Evolutionary conservation across 2,329 filamentous ascomycete genomes (phyloP).

Genomic region (Neofusicoccum kwambonambiense): DNA sequence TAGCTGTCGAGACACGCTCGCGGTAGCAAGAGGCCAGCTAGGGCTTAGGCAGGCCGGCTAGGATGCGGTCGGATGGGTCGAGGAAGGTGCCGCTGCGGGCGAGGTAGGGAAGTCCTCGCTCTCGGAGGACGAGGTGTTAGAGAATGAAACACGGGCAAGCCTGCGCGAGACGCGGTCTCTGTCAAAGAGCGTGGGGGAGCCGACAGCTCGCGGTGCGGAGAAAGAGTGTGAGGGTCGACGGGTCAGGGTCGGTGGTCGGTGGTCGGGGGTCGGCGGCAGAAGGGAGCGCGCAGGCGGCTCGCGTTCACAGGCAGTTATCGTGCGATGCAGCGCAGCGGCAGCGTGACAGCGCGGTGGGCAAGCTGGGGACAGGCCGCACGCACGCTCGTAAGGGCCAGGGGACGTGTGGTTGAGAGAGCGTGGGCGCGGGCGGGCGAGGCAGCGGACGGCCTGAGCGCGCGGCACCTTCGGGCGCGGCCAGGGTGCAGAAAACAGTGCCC

Average conservation of each 20-base stretch:
- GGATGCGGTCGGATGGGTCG: slow-evolving; percentile 2
- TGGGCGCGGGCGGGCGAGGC: neutral
- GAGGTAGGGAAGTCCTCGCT: slow-evolving; percentile 9
- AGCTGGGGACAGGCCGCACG: slow-evolving; percentile 12
- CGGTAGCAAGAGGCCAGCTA: neutral
- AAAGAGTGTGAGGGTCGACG: slow-evolving; percentile 13
- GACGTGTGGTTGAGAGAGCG: neutral
- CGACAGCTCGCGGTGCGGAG: neutral
- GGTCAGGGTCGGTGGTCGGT: slow-evolving; percentile 14
- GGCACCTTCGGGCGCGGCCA: slow-evolving; percentile 7
- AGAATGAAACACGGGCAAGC: slow-evolving; percentile 19
- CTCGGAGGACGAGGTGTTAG: slow-evolving; percentile 1
- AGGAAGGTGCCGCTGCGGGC: neutral
- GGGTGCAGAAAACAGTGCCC: slow-evolving; percentile 1
- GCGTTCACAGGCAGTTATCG: slow-evolving; percentile 5
- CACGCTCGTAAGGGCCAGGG: slow-evolving; percentile 2
- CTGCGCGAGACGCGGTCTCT: slow-evolving; percentile 15
- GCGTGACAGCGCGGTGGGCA: slow-evolving; percentile 1
- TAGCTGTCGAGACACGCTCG: neutral
- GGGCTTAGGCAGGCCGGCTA: neutral
- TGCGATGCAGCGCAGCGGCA: neutral
- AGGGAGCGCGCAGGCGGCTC: neutral
- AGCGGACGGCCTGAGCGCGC: neutral
- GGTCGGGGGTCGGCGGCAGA: neutral
- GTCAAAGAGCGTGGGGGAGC: slow-evolving; percentile 16